A percentile compares a stretch with the other conserved stretches of the same genome.
These are phyloP conservation scores for Brassica juncea DNA, from an alignment of 345 rosid genomes.

Conservation along the genomic window DNA sequence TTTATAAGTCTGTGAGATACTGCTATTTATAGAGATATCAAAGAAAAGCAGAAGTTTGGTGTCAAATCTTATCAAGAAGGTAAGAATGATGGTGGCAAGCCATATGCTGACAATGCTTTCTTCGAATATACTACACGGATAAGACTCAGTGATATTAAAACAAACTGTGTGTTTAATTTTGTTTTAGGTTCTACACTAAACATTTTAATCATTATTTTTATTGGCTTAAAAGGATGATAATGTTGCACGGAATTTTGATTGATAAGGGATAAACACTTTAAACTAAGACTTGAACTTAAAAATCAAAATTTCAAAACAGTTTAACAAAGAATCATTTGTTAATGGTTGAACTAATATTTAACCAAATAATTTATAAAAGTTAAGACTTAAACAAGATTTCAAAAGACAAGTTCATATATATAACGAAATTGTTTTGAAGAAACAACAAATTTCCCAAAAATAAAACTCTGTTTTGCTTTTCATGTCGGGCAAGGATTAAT, in stretches of 20 bases:
- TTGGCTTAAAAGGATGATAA: background rate
- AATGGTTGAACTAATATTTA: background rate
- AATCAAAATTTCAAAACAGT: background rate
- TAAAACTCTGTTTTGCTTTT: background rate
- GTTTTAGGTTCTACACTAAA: background rate
- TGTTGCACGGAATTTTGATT: background rate
- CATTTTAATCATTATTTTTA: background rate
- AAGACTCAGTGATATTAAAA: background rate
- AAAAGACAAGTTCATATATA: background rate
- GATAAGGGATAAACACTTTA: background rate
- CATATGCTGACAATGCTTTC: background rate
- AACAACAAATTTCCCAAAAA: background rate
- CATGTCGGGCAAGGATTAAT: slow-evolving; percentile 1
- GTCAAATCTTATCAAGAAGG: background rate
- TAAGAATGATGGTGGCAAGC: background rate
- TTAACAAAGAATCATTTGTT: background rate
- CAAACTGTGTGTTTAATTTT: background rate
- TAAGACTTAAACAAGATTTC: background rate
- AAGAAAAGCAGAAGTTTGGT: background rate
- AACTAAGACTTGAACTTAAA: background rate
- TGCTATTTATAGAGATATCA: background rate
- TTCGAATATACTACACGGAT: background rate
- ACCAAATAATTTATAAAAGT: background rate
- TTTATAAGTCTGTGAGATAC: background rate
- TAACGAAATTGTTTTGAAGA: background rate